These are phyloP conservation scores for Trichosporon faecale DNA, from an alignment of 1,284 basidiomycete genomes.

Conservation along the genomic window DNA sequence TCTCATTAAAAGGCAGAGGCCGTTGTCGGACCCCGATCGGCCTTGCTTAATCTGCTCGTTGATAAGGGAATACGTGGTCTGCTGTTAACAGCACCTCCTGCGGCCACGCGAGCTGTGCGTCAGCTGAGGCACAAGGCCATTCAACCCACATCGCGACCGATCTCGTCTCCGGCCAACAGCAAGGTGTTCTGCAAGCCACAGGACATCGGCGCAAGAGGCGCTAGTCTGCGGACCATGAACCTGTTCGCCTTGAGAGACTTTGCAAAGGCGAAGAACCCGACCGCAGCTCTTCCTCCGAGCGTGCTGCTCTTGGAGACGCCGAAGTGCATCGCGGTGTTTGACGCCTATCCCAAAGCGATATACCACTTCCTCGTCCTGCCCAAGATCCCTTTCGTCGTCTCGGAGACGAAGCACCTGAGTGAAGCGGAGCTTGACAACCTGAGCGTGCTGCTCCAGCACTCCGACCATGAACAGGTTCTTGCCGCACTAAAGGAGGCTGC, in stretches of 20 bases:
- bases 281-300: constrained; percentile 58
- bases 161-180: not conserved
- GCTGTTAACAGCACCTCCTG: not conserved
- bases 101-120: not conserved
- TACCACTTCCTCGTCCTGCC: constrained; percentile 81
- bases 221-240: not conserved
- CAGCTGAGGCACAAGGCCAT: not conserved
- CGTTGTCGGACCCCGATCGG: not conserved
- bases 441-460: constrained; percentile 58
- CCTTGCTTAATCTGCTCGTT: not conserved
- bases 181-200: not conserved
- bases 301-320: constrained; percentile 63
- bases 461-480: constrained; percentile 57
- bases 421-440: constrained; percentile 59
- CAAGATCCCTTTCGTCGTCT: constrained; percentile 53
- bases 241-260: constrained; percentile 63
- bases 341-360: constrained; percentile 76
- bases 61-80: not conserved
- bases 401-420: constrained; percentile 9
- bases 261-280: constrained; percentile 58
- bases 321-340: constrained; percentile 70
- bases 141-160: not conserved
- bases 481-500: constrained; percentile 61
- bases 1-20: not conserved
- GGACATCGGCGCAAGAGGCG: not conserved